These are phyloP conservation scores for Hansfordia pulvinata DNA, from an alignment of 2,329 filamentous ascomycete species.

Conservation along the genomic window DNA sequence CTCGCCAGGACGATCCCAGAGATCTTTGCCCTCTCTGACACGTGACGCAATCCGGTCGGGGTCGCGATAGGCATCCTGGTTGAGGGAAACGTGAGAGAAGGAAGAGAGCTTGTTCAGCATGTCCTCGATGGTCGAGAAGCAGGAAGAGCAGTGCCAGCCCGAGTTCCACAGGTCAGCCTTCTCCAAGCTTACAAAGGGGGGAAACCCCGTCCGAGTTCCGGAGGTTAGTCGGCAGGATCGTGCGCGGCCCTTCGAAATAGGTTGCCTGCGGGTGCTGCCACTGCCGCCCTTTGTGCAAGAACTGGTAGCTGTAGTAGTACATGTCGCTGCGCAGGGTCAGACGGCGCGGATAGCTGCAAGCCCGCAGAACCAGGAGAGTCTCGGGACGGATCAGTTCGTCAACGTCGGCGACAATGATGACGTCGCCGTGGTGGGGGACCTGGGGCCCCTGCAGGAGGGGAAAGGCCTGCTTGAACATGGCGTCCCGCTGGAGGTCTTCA, in stretches of 20 bases:
- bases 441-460: constrained; percentile 26
- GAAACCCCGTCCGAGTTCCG: constrained; percentile 30
- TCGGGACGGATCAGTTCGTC: constrained; percentile 44
- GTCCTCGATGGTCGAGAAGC: constrained; percentile 41
- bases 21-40: constrained; percentile 36
- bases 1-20: constrained; percentile 37
- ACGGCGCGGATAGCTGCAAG: constrained; percentile 36
- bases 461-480: constrained; percentile 43
- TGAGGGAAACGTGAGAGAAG: constrained; percentile 41
- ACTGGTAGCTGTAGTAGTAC: constrained; percentile 46
- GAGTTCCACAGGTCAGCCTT: constrained; percentile 32
- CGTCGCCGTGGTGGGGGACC: constrained; percentile 33
- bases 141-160: constrained; percentile 49
- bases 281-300: constrained; percentile 26
- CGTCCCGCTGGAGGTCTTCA: constrained; percentile 36
- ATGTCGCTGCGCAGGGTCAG: constrained; percentile 36
- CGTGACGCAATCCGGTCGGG: constrained; percentile 31
- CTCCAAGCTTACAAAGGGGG: constrained; percentile 23
- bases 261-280: constrained; percentile 50
- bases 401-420: constrained; percentile 44
- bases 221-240: constrained; percentile 38
- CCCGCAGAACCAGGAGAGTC: constrained; percentile 31
- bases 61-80: constrained; percentile 32
- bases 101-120: constrained; percentile 40
- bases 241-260: constrained; percentile 32